These are phyloP conservation scores for Coniella vitis DNA, from an alignment of 2,329 filamentous ascomycete species.

Conservation along the genomic window DNA sequence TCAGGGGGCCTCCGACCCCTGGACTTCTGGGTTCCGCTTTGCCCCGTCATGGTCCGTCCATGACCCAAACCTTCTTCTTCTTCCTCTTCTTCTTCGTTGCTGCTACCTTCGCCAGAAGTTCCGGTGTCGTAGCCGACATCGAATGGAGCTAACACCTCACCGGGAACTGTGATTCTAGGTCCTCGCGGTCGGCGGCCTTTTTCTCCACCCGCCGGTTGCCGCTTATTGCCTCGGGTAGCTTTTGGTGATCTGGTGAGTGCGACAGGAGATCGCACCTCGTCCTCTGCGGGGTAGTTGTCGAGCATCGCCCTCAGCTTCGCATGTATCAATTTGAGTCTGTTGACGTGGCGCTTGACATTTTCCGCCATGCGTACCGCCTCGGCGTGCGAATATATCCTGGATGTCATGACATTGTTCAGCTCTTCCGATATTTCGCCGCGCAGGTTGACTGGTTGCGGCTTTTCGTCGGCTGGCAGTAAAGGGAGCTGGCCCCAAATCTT, in stretches of 20 bases:
- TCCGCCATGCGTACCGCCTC: slow-evolving; percentile 59
- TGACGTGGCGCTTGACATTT: slow-evolving; percentile 56
- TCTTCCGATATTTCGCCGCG: slow-evolving; percentile 55
- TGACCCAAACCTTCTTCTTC: slow-evolving; percentile 33
- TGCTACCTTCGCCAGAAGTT: slow-evolving; percentile 46
- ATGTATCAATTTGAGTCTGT: slow-evolving; percentile 51
- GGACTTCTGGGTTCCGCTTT: slow-evolving; percentile 25
- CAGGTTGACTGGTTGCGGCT: slow-evolving; percentile 42
- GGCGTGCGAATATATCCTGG: slow-evolving; percentile 52
- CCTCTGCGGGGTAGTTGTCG: slow-evolving; percentile 49
- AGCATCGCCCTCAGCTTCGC: slow-evolving; percentile 53
- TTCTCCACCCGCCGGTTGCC: slow-evolving; percentile 32
- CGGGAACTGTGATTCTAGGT: slow-evolving; percentile 57
- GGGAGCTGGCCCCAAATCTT: slow-evolving; percentile 51
- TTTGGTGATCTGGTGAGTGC: slow-evolving; percentile 47
- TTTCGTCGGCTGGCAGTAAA: slow-evolving; percentile 37
- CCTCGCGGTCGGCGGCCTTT: slow-evolving; percentile 39
- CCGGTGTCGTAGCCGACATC: slow-evolving; percentile 56
- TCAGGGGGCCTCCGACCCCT: slow-evolving; percentile 38
- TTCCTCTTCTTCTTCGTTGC: slow-evolving; percentile 45
- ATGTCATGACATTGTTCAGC: slow-evolving; percentile 46
- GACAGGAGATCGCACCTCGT: slow-evolving; percentile 45
- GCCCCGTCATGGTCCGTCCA: slow-evolving; percentile 29
- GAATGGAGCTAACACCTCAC: slow-evolving; percentile 59
- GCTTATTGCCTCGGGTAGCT: slow-evolving; percentile 41